Base-by-base conservation (phyloP, 2,329 filamentous ascomycete genomes). In the Ceratocystiopsis brevicomis region DNA sequence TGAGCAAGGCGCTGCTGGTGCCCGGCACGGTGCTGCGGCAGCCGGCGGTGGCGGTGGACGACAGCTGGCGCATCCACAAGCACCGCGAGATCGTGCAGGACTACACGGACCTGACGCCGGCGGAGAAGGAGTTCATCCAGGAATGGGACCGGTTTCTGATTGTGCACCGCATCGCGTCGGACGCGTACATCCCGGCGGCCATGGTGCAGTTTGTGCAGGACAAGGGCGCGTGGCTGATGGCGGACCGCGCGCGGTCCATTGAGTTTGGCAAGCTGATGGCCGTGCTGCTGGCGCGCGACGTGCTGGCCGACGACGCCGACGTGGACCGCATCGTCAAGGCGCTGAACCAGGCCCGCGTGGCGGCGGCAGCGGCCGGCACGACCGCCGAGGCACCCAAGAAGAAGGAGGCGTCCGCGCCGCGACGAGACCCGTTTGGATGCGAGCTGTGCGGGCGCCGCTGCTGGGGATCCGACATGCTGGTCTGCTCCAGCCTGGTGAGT, bases 61-160 rank as follows among this genome's bases (percentile, higher is more conserved):
- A 65, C 45, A 57, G 59, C 18, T 76, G 72, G 72, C 60, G 74
- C 9, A 61, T 72, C 30, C 69, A 73, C 48, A 75, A 74, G 55
- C 71, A 76, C 46, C 64, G 68, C 9, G 69, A 76, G 45, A 67
- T 65, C 43, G 66, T 76, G 43, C 61, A 63, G 25, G 72, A 76
- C 48, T 75, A 71, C 51, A 67, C 64, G 10, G 71, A 76, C 49
- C 63, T 76, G 21, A 65, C 65, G 13, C 53, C 59, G 3, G 58
- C 63, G 15, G 71, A 76, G 51, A 71, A 69, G 53, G 71, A 74
- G 47, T 76, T 69, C 45, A 69, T 76, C 44, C 62, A 64, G 50
- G 66, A 69, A 48, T 76, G 71, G 71, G 71, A 75, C 47, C 61
- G 64, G 1, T 73, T 68, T 49, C 65, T 73, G 39, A 62, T 71